Percentiles rank a stretch among this genome's conserved stretches.
phyloP scores from a whole-genome alignment of 345 rosid species.

The Kernera saxatilis region DNA sequence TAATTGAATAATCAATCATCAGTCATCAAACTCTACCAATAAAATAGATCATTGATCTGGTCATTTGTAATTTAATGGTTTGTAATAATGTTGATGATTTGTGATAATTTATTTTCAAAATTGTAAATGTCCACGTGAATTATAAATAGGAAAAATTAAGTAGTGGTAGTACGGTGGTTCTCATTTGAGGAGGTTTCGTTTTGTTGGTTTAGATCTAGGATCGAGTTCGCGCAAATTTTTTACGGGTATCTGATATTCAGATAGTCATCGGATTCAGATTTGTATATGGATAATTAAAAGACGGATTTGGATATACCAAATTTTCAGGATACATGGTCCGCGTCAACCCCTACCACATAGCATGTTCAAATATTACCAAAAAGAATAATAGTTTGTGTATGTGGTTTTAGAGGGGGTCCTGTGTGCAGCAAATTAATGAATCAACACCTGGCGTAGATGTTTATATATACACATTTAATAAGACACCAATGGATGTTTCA shows the following conservation, averaged over 20 bases:
- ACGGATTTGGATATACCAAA: no score
- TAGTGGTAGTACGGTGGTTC: no score
- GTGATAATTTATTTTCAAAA: background rate
- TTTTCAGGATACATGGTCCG: no score
- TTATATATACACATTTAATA: background rate
- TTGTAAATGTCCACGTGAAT: background rate
- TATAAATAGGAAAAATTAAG: background rate
- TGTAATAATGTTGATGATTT: background rate
- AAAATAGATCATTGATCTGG: background rate
- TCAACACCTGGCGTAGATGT: background rate
- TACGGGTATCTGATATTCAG: no score
- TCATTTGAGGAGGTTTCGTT: no score
- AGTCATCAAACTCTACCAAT: background rate
- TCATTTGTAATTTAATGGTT: background rate
- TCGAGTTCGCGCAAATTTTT: no score
- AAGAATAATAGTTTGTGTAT: background rate
- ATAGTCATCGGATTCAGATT: no score
- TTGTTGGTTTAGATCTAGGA: no score
- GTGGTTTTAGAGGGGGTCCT: background rate
- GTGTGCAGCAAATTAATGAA: background rate
- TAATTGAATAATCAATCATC: background rate
- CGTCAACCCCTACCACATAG: no score
- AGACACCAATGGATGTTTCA: background rate
- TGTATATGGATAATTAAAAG: no score
- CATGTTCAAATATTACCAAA: background rate